Evolutionary conservation across 176 grass and related monocot genomes (phyloP), one percentile per base, ranked within the genome.

Genomic region (Oryza punctata): DNA sequence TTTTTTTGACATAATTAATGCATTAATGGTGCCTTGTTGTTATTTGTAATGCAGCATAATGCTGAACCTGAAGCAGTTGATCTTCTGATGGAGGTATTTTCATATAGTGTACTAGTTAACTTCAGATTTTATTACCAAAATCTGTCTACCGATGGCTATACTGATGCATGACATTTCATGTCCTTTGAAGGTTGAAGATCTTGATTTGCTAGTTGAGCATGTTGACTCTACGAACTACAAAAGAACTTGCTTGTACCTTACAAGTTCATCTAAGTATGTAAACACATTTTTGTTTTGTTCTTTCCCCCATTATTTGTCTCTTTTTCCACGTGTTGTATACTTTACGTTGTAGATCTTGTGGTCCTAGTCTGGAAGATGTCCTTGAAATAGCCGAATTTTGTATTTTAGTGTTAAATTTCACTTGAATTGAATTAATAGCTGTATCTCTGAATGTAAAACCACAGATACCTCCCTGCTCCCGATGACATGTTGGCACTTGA

Each of bases 11-110:
- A 43, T 12, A 76, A 76, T 67, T 70, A 72, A 57, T 18, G 30
- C 28, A 52, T 69, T 76, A 46, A 75, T 54, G 11, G 4, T 19
- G 11, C 66, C 41, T 60, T 70, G 13, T 68, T 79, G 23, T 73
- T 75, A 46, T 69, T 70, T 82, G 4, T 89, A 9, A 30, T 87
- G 71, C 79, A 99, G 93, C 96, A 99, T 43, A 99, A 99, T 84
- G 96, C 93, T 29, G 96, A 99, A 63, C 96, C 96, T 25, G 96
- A 99, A 84, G 96, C 93, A 81, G 93, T 99, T 30, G 96, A 99
- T 90, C 93, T 99, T 94, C 83, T 99, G 63, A 99, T 96, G 87
- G 96, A 99, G 96, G 96, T 96, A 91, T 49, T 23, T 73, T 44
- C 28, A 54, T 38, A 50, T 2, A 3, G 88, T 43, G 33, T 45